Evolutionary conservation across 2,329 filamentous ascomycete genomes (phyloP).

Genomic region (Ceratocystis harringtonii): DNA sequence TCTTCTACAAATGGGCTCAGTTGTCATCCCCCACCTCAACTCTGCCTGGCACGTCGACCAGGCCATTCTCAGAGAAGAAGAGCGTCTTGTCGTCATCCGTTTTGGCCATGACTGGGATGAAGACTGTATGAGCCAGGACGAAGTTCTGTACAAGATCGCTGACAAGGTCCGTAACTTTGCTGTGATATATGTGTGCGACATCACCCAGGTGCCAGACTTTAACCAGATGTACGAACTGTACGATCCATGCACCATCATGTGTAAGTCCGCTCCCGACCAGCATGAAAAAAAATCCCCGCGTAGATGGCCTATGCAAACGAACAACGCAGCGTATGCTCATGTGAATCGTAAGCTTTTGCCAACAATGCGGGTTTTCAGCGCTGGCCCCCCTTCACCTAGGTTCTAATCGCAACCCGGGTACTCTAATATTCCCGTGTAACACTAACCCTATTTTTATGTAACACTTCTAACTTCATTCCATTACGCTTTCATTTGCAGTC

Average conservation of each 20-base stretch:
- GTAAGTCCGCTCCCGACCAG: slow-evolving; percentile 24
- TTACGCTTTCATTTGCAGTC: slow-evolving; percentile 21
- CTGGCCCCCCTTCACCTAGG: too few species aligned
- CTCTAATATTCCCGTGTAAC: not conserved
- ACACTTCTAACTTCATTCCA: not conserved
- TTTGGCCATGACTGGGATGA: slow-evolving; percentile 79
- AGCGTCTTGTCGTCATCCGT: slow-evolving; percentile 82
- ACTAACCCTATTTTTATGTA: not conserved
- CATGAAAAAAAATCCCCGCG: not conserved
- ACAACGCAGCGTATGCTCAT: too few species aligned
- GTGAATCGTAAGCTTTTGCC: too few species aligned
- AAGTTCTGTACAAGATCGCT: slow-evolving; percentile 78
- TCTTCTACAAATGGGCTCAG: slow-evolving; percentile 48
- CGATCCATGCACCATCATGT: slow-evolving; percentile 91
- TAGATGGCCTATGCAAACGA: not conserved
- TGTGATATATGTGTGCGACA: slow-evolving; percentile 85
- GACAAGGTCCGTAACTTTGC: slow-evolving; percentile 89
- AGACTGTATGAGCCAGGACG: slow-evolving; percentile 38
- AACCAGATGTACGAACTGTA: slow-evolving; percentile 91
- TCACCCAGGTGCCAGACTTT: slow-evolving; percentile 82
- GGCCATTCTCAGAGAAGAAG: slow-evolving; percentile 79
- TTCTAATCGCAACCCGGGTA: not conserved
- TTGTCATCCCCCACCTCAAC: slow-evolving; percentile 78
- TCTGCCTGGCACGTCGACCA: slow-evolving; percentile 98
- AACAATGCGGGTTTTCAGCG: too few species aligned